These are phyloP conservation scores for Cytospora mali DNA, from an alignment of 2,329 filamentous ascomycete species.

Conservation along the genomic window DNA sequence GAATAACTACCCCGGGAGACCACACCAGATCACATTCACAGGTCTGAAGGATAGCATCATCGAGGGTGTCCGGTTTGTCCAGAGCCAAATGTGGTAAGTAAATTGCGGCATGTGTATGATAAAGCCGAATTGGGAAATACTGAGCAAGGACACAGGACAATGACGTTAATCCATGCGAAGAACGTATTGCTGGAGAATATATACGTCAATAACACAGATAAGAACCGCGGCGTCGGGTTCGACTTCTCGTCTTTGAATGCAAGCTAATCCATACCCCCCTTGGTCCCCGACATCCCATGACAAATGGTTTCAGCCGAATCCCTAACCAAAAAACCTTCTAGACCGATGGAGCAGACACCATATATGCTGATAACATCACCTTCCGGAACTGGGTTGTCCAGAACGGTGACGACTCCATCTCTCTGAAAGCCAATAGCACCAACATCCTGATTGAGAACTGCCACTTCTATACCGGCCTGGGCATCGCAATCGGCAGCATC, in stretches of 20 bases:
- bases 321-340: neutral
- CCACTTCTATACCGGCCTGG: conserved; percentile 41
- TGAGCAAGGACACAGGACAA: conserved; percentile 17
- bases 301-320: neutral
- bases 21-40: conserved; percentile 34
- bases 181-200: conserved; percentile 26
- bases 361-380: conserved; percentile 26
- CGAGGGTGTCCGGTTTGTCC: conserved; percentile 21
- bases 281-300: too few relatives aligned
- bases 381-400: conserved; percentile 25
- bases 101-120: too few relatives aligned
- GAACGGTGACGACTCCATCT: conserved; percentile 41
- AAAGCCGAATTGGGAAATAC: neutral
- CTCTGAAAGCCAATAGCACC: conserved; percentile 44
- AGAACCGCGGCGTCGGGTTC: conserved; percentile 22
- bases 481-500: conserved; percentile 43
- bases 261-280: neutral
- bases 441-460: conserved; percentile 44
- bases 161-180: conserved; percentile 29
- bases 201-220: conserved; percentile 27
- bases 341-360: conserved; percentile 26
- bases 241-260: conserved; percentile 27
- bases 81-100: conserved; percentile 29
- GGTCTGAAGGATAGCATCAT: conserved; percentile 21
- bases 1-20: conserved; percentile 38